A percentile compares a stretch with the other conserved stretches of the same genome.
These are phyloP conservation scores for Pythium vanterpoolii DNA, from an alignment of 352 stramenopile genomes.

Conservation along the genomic window DNA sequence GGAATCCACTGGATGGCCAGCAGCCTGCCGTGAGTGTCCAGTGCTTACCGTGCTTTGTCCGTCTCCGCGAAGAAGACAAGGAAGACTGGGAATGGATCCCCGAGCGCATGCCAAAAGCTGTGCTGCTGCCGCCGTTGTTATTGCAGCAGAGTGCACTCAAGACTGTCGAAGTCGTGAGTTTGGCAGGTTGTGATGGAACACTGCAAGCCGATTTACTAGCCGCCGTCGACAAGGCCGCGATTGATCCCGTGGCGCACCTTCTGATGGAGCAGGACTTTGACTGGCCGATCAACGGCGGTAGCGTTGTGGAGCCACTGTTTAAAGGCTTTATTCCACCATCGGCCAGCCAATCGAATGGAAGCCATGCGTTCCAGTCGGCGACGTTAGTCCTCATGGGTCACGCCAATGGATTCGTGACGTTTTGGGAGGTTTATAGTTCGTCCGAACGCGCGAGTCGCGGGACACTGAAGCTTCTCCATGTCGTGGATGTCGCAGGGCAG, in stretches of 20 bases:
- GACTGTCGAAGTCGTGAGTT: conserved; percentile 38
- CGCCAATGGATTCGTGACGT: conserved; percentile 44
- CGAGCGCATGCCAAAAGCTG: conserved; percentile 30
- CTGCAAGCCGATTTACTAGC: conserved; percentile 50
- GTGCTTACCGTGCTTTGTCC: conserved; percentile 58
- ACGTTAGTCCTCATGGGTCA: conserved; percentile 61
- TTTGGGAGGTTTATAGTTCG: conserved; percentile 59
- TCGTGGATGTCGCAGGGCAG: conserved; percentile 37
- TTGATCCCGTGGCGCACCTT: conserved; percentile 33
- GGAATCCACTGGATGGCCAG: conserved; percentile 69
- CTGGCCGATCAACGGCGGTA: conserved; percentile 70
- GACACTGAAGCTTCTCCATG: conserved; percentile 50
- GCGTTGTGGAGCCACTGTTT: conserved; percentile 45
- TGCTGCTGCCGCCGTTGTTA: conserved; percentile 34
- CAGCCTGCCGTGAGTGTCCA: conserved; percentile 61
- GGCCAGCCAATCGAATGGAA: conserved; percentile 13
- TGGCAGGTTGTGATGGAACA: conserved; percentile 31
- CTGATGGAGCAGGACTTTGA: conserved; percentile 50
- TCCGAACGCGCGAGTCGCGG: conserved; percentile 52
- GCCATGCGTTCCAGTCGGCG: conserved; percentile 33
- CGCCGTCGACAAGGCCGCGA: conserved; percentile 27
- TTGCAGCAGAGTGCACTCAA: conserved; percentile 54
- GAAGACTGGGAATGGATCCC: conserved; percentile 73
- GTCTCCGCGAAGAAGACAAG: conserved; percentile 46
- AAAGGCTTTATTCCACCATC: conserved; percentile 42